Base-by-base conservation (phyloP, 73 alveolate genomes). In the Paramecium caudatum region DNA sequence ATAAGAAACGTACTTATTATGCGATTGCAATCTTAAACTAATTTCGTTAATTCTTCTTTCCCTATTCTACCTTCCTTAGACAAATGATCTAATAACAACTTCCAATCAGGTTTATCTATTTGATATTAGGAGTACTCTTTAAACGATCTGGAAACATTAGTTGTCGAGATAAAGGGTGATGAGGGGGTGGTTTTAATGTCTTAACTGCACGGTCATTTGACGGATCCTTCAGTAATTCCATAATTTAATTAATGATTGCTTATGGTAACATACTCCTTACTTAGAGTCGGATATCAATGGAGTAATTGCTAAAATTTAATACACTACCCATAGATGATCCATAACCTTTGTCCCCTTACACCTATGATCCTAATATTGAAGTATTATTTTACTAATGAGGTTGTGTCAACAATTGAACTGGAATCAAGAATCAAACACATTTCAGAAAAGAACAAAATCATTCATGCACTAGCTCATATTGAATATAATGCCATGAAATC, bases 31-130 rank as follows among this genome's bases (percentile, higher is more conserved):
- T 94, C 93, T 46, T 45, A 46, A 32, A 84, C 92, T 62, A 84
- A 84, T 84, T 74, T 84, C 78, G 36, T 23, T 4, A 84, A 46
- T 9, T 90, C 92, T 45, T 91, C 97, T 74, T 96, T 94, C 55
- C 92, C 82, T 9, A 96, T 49, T 41, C 97, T 43, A 17, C 97
- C 99, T 90, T 96, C 99, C 74, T 94, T 93, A 61, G 93, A 82
- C 82, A 97, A 81, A 90, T 94, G 98, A 82, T 96, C 97, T 70
- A 90, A 91, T 68, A 97, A 90, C 13, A 84, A 85, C 61, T 80
- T 92, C 98, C 99, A 97, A 93, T 97, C 98, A 0, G 99, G 99
- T 43, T 86, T 86, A 23, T 86, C 90, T 86, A 62, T 21, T 32
- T 13, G 36, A 34, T 36, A 5, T 23, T 9, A 82, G 25, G 13